Base-by-base conservation (phyloP, 169 alveolate genomes). In the Plasmodium malariae region DNA sequence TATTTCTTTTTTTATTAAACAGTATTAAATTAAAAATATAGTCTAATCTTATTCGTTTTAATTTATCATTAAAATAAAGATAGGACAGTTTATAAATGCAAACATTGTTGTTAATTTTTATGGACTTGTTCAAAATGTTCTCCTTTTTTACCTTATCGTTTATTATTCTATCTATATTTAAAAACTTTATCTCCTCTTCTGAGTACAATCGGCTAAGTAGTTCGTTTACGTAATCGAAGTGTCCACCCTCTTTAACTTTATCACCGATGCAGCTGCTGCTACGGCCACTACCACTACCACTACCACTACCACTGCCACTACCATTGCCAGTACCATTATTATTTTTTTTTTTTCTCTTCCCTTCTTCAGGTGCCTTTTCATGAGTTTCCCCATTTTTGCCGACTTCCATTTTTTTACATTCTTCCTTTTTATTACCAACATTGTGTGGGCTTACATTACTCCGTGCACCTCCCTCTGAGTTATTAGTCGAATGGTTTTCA, bases 41-140 rank as follows among this genome's bases (percentile, higher is more conserved):
- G 12, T 78, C 89, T 40, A 78, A 19, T 37, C 89, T 65, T 28
- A 78, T 51, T 48, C 89, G 30, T 69, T 78, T 78, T 21, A 78
- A 24, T 17, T 65, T 78, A 24, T 78, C 89, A 34, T 62, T 78
- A 57, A 78, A 78, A 37, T 63, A 78, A 1, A 78, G 68, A 68
- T 78, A 78, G 5, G 89, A 78, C 37, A 78, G 30, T 26, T 63
- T 78, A 63, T 78, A 78, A 11, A 78, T 63, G n/a, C 55, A 43
- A 14, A 78, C n/a, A 17, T 78, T 78, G 19, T 78, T 78, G 12
- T 63, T 78, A 4, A 78, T 19, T 63, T 43, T 30, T 19, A 37
- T 45, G 24, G 19, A 19, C 11, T 34, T 48, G 0, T 78, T 60
- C 30, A 78, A 78, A 11, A 21, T 4, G 12, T 78, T 78, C 21